Percentiles rank a stretch among this genome's conserved stretches.
Evolutionary conservation across 768 basidiomycete species (phyloP).

Genomic region (Clavulina sp.): DNA sequence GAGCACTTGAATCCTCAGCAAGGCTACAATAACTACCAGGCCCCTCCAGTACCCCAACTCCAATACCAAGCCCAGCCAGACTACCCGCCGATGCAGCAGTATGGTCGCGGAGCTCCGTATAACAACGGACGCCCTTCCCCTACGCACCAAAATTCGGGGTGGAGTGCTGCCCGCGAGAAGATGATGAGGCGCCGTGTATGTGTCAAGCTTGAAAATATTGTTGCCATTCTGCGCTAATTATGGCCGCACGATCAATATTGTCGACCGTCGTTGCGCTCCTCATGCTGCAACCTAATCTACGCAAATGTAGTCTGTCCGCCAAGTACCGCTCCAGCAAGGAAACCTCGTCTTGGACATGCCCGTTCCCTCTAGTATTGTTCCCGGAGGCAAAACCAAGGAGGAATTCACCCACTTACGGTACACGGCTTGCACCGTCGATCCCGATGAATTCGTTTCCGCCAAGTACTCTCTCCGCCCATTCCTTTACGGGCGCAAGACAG

Average conservation of each 20-base stretch:
- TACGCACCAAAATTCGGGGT: constrained; percentile 27
- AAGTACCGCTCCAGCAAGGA: constrained; percentile 64
- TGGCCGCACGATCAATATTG: too few relatives aligned
- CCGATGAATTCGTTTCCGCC: constrained; percentile 66
- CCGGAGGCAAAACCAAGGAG: constrained; percentile 43
- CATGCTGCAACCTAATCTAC: neutral
- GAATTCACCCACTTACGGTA: constrained; percentile 77
- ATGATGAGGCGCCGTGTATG: constrained; percentile 52
- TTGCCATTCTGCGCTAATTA: neutral
- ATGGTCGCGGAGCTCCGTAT: constrained; percentile 2
- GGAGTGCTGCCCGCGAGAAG: constrained; percentile 53
- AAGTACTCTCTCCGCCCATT: constrained; percentile 68
- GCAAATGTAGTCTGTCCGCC: constrained; percentile 34
- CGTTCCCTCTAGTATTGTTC: constrained; percentile 63
- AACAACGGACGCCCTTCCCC: neutral
- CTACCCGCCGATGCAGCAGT: neutral
- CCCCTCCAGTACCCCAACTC: constrained; percentile 39
- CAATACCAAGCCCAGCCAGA: constrained; percentile 21
- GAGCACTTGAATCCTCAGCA: constrained; percentile 48
- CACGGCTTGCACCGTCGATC: constrained; percentile 78
- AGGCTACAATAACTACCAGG: constrained; percentile 34
- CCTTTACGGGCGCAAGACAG: constrained; percentile 63
- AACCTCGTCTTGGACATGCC: constrained; percentile 73
- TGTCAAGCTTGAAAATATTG: constrained; percentile 2
- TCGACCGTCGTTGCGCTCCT: constrained; percentile 8